Evolutionary conservation across 169 alveolate species (phyloP).

Genomic region (Plasmodium gallinaceum): DNA sequence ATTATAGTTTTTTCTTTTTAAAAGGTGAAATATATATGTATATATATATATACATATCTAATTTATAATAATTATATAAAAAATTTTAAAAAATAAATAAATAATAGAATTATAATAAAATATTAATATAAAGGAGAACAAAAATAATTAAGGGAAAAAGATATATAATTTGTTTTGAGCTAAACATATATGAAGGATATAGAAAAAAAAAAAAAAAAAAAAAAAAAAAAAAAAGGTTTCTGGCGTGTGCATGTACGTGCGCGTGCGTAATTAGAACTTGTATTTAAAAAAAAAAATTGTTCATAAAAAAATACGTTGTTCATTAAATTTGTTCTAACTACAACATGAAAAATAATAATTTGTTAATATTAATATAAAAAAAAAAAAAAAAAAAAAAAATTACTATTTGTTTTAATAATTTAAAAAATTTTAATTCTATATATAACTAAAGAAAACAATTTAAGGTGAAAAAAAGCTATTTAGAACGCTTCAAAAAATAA

Average conservation of each 20-base stretch:
- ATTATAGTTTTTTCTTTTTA: no score
- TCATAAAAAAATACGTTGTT: slow-evolving; percentile 30
- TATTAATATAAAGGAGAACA: no score
- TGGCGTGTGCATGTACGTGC: slow-evolving; percentile 31
- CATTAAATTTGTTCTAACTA: slow-evolving; percentile 40
- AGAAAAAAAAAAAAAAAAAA: not conserved
- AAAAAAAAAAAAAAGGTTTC: not conserved
- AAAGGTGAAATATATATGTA: no score
- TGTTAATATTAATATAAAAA: not conserved
- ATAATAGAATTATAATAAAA: no score
- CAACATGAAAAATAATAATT: slow-evolving; percentile 1
- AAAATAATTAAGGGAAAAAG: no score
- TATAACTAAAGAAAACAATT: slow-evolving; percentile 1
- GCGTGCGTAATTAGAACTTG: slow-evolving; percentile 8
- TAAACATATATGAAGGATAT: not conserved
- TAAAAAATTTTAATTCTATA: not conserved
- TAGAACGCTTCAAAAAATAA: slow-evolving; percentile 19
- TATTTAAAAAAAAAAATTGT: slow-evolving; percentile 4
- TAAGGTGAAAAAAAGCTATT: not conserved
- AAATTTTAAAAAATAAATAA: no score
- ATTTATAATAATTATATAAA: no score
- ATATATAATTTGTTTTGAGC: no score
- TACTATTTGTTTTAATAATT: not conserved
- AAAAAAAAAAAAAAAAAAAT: slow-evolving; percentile 33
- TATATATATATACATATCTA: no score